Percentiles rank a stretch among this genome's conserved stretches.
Conservation (phyloP, 495 filamentous ascomycete genomes). For the Talaromyces borbonicus region DNA sequence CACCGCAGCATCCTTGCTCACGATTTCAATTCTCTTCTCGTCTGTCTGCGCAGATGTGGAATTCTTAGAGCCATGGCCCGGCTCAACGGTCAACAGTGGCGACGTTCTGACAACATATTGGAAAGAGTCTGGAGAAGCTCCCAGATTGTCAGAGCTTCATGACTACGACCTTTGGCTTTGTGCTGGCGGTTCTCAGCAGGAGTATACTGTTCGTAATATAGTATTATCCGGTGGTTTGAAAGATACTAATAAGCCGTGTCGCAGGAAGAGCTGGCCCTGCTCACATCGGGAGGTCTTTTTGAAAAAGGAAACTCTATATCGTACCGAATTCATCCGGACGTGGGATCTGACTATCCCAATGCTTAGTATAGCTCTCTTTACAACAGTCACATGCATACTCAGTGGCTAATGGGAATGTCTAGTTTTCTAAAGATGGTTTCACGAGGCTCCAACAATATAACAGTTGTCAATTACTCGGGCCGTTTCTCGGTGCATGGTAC, state of each 20-base stretch:
- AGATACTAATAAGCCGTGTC: not conserved
- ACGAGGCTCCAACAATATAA: constrained; percentile 37
- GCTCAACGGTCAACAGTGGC: constrained; percentile 35
- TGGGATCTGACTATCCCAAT: constrained; percentile 42
- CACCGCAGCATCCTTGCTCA: constrained; percentile 22
- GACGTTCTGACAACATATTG: constrained; percentile 45
- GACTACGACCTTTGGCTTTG: constrained; percentile 54
- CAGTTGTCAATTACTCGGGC: constrained; percentile 47
- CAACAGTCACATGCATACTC: constrained; percentile 3
- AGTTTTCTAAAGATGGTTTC: constrained; percentile 61
- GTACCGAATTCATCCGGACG: constrained; percentile 35
- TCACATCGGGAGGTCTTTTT: constrained; percentile 33
- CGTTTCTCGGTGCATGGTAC: constrained; percentile 60
- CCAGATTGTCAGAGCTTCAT: constrained; percentile 38
- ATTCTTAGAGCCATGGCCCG: constrained; percentile 43
- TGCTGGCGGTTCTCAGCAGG: constrained; percentile 48
- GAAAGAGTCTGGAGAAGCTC: constrained; percentile 45
- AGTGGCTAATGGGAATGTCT: constrained; percentile 7
- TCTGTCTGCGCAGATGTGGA: constrained; percentile 45
- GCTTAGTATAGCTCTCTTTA: constrained; percentile 46
- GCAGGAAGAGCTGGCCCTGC: constrained; percentile 34
- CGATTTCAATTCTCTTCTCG: constrained; percentile 30
- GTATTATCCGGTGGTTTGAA: not conserved
- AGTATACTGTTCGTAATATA: constrained; percentile 27
- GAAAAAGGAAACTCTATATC: constrained; percentile 41